Conservation (phyloP, 1,284 basidiomycete species). For the Psilocybe mexicana region DNA sequence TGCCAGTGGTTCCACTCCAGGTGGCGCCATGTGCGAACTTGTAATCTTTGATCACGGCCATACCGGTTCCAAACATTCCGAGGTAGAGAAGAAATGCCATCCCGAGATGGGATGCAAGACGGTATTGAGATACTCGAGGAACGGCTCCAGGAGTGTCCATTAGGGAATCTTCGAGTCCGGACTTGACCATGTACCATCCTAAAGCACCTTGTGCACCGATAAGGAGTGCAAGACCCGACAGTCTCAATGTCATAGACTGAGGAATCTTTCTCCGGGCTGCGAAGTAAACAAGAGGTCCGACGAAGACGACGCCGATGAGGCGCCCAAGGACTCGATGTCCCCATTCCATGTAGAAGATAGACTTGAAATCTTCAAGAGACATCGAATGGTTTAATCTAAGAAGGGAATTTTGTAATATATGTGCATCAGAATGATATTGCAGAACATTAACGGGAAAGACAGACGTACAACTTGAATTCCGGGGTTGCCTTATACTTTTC, state of each 20-base stretch:
- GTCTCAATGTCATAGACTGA: constrained; percentile 58
- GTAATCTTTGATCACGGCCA: constrained; percentile 82
- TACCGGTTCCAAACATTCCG: constrained; percentile 87
- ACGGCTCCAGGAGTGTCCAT: constrained; percentile 82
- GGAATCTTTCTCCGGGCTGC: constrained; percentile 68
- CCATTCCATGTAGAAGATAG: constrained; percentile 99
- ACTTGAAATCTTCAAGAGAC: constrained; percentile 89
- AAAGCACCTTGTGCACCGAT: constrained; percentile 91
- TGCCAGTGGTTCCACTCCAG: constrained; percentile 44
- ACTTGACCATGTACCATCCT: constrained; percentile 99
- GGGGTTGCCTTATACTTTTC: constrained; percentile 95
- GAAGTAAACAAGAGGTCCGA: constrained; percentile 83
- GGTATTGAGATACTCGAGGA: constrained; percentile 95
- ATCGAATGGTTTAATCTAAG: constrained; percentile 86
- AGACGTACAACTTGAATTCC: constrained; percentile 87
- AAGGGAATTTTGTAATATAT: constrained; percentile 30
- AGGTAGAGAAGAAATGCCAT: constrained; percentile 90
- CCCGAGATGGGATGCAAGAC: constrained; percentile 92
- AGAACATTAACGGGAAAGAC: background rate
- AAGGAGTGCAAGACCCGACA: constrained; percentile 74
- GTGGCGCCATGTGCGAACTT: constrained; percentile 58
- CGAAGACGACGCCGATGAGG: constrained; percentile 81
- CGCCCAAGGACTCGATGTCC: constrained; percentile 93
- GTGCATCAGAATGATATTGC: background rate
- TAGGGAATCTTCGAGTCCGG: constrained; percentile 85